phyloP scores from a whole-genome alignment of 257 asterid genomes.

The Voacanga thouarsii region DNA sequence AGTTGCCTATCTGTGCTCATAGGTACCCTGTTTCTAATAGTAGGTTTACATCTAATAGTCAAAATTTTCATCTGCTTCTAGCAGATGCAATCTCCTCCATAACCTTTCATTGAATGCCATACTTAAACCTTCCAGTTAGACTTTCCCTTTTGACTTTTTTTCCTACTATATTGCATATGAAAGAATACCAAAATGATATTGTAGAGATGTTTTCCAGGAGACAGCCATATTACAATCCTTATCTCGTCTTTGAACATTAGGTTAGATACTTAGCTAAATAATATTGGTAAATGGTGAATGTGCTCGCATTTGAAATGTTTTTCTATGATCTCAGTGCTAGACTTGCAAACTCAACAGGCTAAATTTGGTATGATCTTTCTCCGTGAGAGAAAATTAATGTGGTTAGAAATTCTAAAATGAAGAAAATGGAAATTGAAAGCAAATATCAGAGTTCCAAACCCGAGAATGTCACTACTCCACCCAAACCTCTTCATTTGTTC shows the following conservation, averaged over 20 bases:
- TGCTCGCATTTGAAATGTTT: neutral
- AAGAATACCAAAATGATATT: neutral
- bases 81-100: neutral
- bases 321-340: neutral
- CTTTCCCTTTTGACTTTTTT: constrained; percentile 13
- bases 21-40: too few relatives aligned
- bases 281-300: neutral
- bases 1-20: too few relatives aligned
- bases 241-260: constrained; percentile 17
- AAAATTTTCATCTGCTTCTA: neutral
- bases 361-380: neutral
- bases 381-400: neutral
- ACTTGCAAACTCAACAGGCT: neutral
- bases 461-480: constrained; percentile 9
- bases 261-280: constrained; percentile 14
- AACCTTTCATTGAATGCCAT: neutral
- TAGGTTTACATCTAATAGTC: constrained; percentile 13
- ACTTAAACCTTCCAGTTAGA: constrained; percentile 7
- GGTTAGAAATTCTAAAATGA: constrained; percentile 1
- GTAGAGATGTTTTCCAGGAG: neutral
- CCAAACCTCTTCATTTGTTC: constrained; percentile 24
- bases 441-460: neutral
- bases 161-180: neutral
- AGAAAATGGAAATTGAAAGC: constrained; percentile 12
- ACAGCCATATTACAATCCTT: neutral